Evolutionary conservation across 2,329 filamentous ascomycete genomes (phyloP), one percentile per base, ranked within the genome.

Genomic region (Didymella exigua): DNA sequence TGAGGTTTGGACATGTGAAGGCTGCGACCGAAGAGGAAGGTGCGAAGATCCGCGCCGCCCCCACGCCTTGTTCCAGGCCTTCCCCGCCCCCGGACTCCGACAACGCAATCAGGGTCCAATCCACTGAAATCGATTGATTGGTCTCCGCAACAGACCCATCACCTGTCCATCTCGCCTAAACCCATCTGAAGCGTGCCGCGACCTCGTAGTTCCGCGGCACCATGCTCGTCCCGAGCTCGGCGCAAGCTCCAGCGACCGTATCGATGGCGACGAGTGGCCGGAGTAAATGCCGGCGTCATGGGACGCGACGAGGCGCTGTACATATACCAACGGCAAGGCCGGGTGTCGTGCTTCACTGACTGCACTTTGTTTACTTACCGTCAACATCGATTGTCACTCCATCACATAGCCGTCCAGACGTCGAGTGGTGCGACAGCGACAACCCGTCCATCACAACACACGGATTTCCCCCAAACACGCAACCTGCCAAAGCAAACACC

Each of bases 81-180:
- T 48, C 37, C 50, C 50, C 37, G 19, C 44, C 44, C 26, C 50
- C 38, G 30, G 16, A 38, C 46, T 55, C 52, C 46, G 52, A 55
- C 52, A 55, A 55, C 52, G 52, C 45, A 41, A 7, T 41, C 46
- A 54, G 51, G 51, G 51, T 54, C 51, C 51, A 54, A 5, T 18
- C 27, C 31, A 34, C 7, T 16, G 16, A 18, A 19, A 34, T 34
- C 31, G 44, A 19, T n/a, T 49, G 46, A 55, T 55, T 55, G 52
- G 52, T 33, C 40, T 41, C n/a, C 34, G 38, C 37, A 36, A 43
- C 23, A 13, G 19, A 36, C 18, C 7, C n/a, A 23, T 55, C 52
- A 55, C 34, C 45, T 42, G 34, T 31, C 34, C 41, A 40, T 48
- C 50, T 47, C 29, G 38, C 33, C 38, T 45, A 31, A 29, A 4